These are phyloP conservation scores for Rhododendron ovatum DNA, from an alignment of 148 eudicot genomes.

Conservation along the genomic window DNA sequence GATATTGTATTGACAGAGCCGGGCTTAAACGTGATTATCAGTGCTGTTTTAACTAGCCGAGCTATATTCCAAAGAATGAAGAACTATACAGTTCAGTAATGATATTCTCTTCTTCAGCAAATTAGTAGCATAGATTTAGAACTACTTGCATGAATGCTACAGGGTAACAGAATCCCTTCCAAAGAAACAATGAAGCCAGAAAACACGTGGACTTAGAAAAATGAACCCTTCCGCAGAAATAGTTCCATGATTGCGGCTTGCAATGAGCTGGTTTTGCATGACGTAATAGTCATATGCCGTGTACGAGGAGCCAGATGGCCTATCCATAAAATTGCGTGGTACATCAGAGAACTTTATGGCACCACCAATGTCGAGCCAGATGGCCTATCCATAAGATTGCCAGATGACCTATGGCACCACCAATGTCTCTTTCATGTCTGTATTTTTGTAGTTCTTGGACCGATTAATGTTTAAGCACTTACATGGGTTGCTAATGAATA, in stretches of 20 bases:
- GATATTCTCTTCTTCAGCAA: not conserved
- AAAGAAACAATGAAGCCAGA: not conserved
- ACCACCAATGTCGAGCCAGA: not conserved
- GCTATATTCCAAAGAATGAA: conserved; percentile 77
- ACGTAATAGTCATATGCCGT: not conserved
- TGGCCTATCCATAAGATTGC: not conserved
- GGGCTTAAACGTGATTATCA: conserved; percentile 65
- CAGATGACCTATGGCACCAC: not conserved
- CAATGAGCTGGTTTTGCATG: not conserved
- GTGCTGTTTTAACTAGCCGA: conserved; percentile 72
- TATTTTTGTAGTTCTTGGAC: not conserved
- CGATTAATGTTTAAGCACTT: not conserved
- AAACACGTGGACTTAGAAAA: not conserved
- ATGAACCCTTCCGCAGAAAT: not conserved
- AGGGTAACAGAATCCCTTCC: not conserved
- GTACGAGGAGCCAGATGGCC: not conserved
- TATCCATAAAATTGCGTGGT: not conserved
- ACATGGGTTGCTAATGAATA: not conserved
- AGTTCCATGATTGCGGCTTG: not conserved
- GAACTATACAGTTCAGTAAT: conserved; percentile 53
- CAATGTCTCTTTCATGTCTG: not conserved
- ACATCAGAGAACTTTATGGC: not conserved
- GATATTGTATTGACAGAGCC: conserved; percentile 75
- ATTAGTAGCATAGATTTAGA: not conserved
- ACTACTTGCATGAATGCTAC: not conserved